Conservation (phyloP, 202 grass and related monocot genomes). For the Bolboschoenoplectus hybrid region DNA sequence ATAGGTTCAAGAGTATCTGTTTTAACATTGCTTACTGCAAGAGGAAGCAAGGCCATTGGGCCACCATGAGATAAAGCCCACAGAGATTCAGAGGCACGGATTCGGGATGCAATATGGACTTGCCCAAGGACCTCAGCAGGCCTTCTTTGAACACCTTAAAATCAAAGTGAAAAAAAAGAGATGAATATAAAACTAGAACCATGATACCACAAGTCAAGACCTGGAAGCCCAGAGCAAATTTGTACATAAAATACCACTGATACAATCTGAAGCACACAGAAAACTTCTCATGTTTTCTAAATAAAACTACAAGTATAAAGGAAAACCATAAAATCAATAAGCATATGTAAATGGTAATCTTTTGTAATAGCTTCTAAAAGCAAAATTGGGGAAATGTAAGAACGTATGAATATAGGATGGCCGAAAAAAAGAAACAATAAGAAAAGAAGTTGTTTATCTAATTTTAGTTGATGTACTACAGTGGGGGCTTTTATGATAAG, state of each 20-base stretch:
- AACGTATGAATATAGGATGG: conserved; percentile 11
- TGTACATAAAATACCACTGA: neutral
- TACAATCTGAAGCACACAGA: neutral
- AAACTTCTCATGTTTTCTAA: neutral
- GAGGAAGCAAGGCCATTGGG: conserved; percentile 88
- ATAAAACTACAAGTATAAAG: neutral
- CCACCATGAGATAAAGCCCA: conserved; percentile 96
- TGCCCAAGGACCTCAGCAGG: conserved; percentile 93
- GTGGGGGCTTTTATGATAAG: neutral
- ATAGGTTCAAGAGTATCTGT: conserved; percentile 84
- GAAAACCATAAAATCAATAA: neutral
- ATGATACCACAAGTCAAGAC: conserved; percentile 12
- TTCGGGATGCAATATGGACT: conserved; percentile 86
- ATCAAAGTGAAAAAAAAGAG: conserved; percentile 15
- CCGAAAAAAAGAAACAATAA: neutral
- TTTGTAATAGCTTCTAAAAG: neutral
- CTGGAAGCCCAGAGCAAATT: neutral
- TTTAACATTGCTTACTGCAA: conserved; percentile 84
- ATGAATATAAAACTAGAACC: conserved; percentile 30
- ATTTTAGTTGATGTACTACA: conserved; percentile 5
- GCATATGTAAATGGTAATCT: neutral
- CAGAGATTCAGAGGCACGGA: conserved; percentile 79
- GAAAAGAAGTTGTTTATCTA: neutral
- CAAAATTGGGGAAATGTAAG: neutral
- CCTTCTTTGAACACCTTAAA: conserved; percentile 84